Conservation (phyloP, 2,329 filamentous ascomycete genomes). For the Arthroderma sp. region DNA sequence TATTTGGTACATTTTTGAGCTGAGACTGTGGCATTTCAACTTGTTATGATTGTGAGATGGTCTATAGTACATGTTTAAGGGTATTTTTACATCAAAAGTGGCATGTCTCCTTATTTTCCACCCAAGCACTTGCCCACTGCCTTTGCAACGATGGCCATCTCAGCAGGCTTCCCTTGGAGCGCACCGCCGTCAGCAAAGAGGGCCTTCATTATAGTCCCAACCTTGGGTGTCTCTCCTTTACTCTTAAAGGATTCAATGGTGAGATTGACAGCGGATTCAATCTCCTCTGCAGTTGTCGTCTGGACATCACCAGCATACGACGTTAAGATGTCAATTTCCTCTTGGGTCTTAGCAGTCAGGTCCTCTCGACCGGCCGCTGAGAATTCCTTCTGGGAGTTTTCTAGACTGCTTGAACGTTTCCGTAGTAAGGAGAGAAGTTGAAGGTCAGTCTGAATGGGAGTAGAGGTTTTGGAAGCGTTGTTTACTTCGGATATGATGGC, state of each 20-base stretch:
- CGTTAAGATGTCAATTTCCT: slow-evolving; percentile 30
- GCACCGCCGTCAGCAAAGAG: slow-evolving; percentile 29
- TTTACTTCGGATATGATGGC: slow-evolving; percentile 37
- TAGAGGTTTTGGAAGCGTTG: slow-evolving; percentile 34
- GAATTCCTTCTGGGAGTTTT: slow-evolving; percentile 31
- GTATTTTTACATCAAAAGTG: too few species aligned
- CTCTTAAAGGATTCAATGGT: slow-evolving; percentile 24
- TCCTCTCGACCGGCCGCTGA: slow-evolving; percentile 28
- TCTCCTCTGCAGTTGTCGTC: slow-evolving; percentile 29
- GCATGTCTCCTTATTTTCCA: too few species aligned
- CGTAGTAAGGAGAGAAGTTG: slow-evolving; percentile 34
- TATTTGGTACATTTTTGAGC: too few species aligned
- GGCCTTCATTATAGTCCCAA: slow-evolving; percentile 29
- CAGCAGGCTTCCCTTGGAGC: slow-evolving; percentile 32
- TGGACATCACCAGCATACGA: slow-evolving; percentile 32
- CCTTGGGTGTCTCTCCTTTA: slow-evolving; percentile 22
- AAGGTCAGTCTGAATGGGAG: slow-evolving; percentile 34
- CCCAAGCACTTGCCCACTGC: slow-evolving; percentile 22
- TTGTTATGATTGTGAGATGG: too few species aligned
- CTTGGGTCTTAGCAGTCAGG: slow-evolving; percentile 33
- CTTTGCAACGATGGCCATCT: slow-evolving; percentile 28
- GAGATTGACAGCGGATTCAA: slow-evolving; percentile 23
- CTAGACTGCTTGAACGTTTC: slow-evolving; percentile 28
- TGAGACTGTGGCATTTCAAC: too few species aligned
- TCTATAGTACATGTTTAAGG: too few species aligned